Evolutionary conservation across 495 filamentous ascomycete genomes (phyloP), one percentile per base, ranked within the genome.

Genomic region (Aspergillus asperescens): DNA sequence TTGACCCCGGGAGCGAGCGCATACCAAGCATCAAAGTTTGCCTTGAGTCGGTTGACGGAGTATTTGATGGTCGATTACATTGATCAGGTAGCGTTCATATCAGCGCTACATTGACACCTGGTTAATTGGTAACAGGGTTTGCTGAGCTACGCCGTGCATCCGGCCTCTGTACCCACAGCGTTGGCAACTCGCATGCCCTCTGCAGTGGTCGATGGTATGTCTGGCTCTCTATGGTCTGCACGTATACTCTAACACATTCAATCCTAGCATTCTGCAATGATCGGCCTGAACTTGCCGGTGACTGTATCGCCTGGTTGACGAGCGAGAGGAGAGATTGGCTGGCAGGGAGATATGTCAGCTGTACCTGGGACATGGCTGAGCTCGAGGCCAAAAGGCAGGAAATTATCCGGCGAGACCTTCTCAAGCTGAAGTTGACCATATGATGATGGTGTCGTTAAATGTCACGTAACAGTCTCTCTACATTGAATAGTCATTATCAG

Each of bases 81-180:
- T n/a, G n/a, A n/a, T n/a, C n/a, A n/a, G n/a, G n/a, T n/a, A n/a
- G n/a, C n/a, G n/a, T n/a, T n/a, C n/a, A n/a, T n/a, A n/a, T n/a
- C n/a, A n/a, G n/a, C n/a, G n/a, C n/a, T n/a, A n/a, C n/a, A n/a
- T n/a, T n/a, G n/a, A n/a, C n/a, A n/a, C n/a, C n/a, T n/a, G n/a
- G n/a, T n/a, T n/a, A n/a, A n/a, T n/a, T 62, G 58, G 7, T 56
- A 67, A 5, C 50, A 78, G 48, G 79, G 77, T 1, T 22, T 82
- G 5, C 18, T 79, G 18, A 67, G 72, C 0, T 76, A 71, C 55
- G 37, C 57, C 8, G 54, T 83, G 22, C 78, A 83, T 60, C 79
- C 80, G 0, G 78, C 78, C 4, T 70, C 69, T 37, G 60, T 79
- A 1, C 9, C 46, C 25, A 82, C 80, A 2, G 72, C 79, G n/a